These are phyloP conservation scores for Erigeron canadensis DNA, from an alignment of 129 eudicot species.

Conservation along the genomic window DNA sequence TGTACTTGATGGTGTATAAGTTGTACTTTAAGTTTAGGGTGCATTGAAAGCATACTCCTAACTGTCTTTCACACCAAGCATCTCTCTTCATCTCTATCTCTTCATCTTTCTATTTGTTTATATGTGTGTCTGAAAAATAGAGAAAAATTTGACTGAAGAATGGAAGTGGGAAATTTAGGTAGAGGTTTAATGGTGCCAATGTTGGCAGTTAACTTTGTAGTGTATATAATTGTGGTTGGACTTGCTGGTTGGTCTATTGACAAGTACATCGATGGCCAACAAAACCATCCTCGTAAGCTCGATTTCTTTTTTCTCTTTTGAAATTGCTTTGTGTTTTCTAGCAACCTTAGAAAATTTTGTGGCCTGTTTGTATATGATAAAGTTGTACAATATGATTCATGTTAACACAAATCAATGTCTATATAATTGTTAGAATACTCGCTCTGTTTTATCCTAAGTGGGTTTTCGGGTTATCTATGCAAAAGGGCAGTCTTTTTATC, in stretches of 20 bases:
- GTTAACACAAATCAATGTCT: too few species aligned
- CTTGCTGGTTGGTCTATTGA: constrained; percentile 82
- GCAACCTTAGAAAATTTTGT: background rate
- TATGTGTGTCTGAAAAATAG: background rate
- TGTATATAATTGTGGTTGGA: constrained; percentile 58
- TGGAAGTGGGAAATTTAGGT: constrained; percentile 63
- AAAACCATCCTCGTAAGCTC: constrained; percentile 61
- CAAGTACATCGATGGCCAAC: constrained; percentile 80
- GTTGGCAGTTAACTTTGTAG: constrained; percentile 55
- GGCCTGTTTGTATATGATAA: too few species aligned
- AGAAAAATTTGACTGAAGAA: constrained; percentile 8
- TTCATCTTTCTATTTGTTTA: background rate
- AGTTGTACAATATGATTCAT: too few species aligned
- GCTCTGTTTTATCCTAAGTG: too few species aligned
- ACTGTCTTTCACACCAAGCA: constrained; percentile 18
- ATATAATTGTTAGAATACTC: too few species aligned
- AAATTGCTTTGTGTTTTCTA: background rate
- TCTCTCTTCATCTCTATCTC: background rate
- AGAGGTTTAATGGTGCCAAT: constrained; percentile 67
- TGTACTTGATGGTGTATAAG: constrained; percentile 1
- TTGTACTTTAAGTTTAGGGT: constrained; percentile 2
- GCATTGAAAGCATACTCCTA: constrained; percentile 16
- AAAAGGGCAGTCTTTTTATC: too few species aligned
- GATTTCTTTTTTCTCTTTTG: background rate
- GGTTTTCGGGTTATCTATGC: too few species aligned